Evolutionary conservation across 495 filamentous ascomycete species (phyloP).

Genomic region (Diplogelasinospora grovesii): DNA sequence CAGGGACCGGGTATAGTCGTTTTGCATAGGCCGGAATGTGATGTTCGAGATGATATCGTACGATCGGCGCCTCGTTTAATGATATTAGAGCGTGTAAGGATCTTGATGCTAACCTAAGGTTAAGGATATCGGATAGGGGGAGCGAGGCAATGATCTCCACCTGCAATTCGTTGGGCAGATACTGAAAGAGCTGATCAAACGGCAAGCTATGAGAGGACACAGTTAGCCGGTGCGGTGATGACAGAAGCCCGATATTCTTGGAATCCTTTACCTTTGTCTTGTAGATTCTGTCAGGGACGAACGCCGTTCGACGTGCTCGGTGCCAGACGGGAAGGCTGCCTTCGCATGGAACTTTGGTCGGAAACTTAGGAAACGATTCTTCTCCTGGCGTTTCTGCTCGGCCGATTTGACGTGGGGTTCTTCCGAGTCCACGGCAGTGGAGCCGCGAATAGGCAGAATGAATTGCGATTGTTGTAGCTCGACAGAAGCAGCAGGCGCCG

Average conservation of each 20-base stretch:
- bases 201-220: conserved; percentile 18
- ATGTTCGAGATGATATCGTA: conserved; percentile 49
- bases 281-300: conserved; percentile 16
- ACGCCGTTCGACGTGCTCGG: conserved; percentile 12
- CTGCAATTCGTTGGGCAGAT: conserved; percentile 49
- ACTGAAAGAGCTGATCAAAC: conserved; percentile 45
- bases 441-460: conserved; percentile 35
- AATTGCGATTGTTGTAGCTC: conserved; percentile 25
- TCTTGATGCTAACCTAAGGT: conserved; percentile 45
- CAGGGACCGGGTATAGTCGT: conserved; percentile 43
- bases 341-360: conserved; percentile 23
- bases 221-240: conserved; percentile 7
- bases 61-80: conserved; percentile 48
- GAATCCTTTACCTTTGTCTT: conserved; percentile 15
- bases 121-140: conserved; percentile 47
- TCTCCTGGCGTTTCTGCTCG: conserved; percentile 31
- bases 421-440: conserved; percentile 21
- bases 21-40: conserved; percentile 47
- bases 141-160: conserved; percentile 50
- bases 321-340: conserved; percentile 1
- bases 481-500: conserved; percentile 4
- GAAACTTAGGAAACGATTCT: conserved; percentile 24
- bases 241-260: background rate
- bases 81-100: conserved; percentile 48
- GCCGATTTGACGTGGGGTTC: conserved; percentile 12